Evolutionary conservation across 2,329 filamentous ascomycete species (phyloP).

Genomic region (Ophiognomonia clavigignenti-juglandacearum): DNA sequence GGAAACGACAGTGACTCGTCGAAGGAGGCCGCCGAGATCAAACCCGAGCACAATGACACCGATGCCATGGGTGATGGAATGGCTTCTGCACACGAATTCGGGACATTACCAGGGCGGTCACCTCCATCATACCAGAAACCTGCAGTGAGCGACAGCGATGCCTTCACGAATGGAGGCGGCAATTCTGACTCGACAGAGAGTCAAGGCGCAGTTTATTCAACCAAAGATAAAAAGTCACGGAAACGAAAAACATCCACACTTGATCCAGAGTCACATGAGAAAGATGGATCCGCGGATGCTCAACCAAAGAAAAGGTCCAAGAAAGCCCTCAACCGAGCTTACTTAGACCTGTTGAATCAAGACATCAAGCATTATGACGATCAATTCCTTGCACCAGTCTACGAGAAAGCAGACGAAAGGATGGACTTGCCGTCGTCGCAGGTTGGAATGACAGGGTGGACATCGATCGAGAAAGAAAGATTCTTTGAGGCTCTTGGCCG

Average conservation of each 20-base stretch:
- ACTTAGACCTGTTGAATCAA: conserved; percentile 49
- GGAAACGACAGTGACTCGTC: not conserved
- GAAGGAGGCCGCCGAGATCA: not conserved
- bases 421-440: conserved; percentile 43
- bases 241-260: conserved; percentile 8
- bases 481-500: conserved; percentile 64
- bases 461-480: conserved; percentile 59
- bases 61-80: not conserved
- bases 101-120: not conserved
- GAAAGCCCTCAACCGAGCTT: conserved; percentile 38
- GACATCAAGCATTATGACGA: conserved; percentile 51
- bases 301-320: conserved; percentile 41
- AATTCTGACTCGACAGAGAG: not conserved
- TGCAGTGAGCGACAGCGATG: not conserved
- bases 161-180: not conserved
- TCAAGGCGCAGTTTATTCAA: not conserved
- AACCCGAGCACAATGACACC: not conserved
- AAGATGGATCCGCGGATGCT: not conserved
- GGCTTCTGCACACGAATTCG: not conserved
- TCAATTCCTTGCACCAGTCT: conserved; percentile 24
- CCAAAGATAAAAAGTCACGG: not conserved
- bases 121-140: conserved; percentile 6
- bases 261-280: not conserved
- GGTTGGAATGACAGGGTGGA: conserved; percentile 69
- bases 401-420: conserved; percentile 16